Percentiles rank a stretch among this genome's conserved stretches.
Evolutionary conservation across 164 flowering plant genomes (phyloP).

Genomic region (Annona squamosa): DNA sequence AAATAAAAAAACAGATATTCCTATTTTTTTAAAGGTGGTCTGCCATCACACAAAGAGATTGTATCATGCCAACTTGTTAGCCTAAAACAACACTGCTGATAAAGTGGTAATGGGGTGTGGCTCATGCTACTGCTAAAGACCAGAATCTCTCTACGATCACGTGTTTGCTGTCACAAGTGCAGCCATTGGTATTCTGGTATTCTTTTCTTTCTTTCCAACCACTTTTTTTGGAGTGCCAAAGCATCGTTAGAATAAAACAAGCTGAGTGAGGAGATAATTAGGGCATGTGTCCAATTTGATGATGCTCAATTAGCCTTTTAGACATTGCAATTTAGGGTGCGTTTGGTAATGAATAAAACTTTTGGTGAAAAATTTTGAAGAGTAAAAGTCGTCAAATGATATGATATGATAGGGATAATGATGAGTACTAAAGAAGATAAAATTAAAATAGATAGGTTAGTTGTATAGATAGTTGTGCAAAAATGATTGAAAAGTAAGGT

Average conservation of each 20-base stretch:
- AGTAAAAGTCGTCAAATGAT: no score
- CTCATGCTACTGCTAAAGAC: conserved; percentile 10
- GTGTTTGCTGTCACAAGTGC: conserved; percentile 18
- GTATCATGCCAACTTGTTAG: conserved; percentile 7
- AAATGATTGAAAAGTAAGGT: no score
- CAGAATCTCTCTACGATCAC: conserved; percentile 15
- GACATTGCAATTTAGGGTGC: no score
- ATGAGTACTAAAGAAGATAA: no score
- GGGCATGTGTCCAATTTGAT: not conserved
- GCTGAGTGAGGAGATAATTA: not conserved
- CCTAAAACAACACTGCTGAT: conserved; percentile 10
- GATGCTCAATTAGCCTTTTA: no score
- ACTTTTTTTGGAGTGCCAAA: not conserved
- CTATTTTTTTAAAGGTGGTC: conserved; percentile 21
- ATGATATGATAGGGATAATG: no score
- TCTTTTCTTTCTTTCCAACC: conserved; percentile 1
- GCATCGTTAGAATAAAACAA: not conserved
- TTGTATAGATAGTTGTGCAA: no score
- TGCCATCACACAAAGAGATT: conserved; percentile 27
- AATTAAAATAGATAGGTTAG: no score
- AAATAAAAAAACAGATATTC: not conserved
- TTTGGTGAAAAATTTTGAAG: no score
- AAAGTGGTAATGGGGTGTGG: conserved; percentile 15
- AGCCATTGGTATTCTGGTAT: conserved; percentile 14
- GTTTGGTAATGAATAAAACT: no score